A percentile compares a stretch with the other conserved stretches of the same genome.
These are phyloP conservation scores for Hsuehochloa calcarea DNA, from an alignment of 176 grass and related monocot species.

Conservation along the genomic window DNA sequence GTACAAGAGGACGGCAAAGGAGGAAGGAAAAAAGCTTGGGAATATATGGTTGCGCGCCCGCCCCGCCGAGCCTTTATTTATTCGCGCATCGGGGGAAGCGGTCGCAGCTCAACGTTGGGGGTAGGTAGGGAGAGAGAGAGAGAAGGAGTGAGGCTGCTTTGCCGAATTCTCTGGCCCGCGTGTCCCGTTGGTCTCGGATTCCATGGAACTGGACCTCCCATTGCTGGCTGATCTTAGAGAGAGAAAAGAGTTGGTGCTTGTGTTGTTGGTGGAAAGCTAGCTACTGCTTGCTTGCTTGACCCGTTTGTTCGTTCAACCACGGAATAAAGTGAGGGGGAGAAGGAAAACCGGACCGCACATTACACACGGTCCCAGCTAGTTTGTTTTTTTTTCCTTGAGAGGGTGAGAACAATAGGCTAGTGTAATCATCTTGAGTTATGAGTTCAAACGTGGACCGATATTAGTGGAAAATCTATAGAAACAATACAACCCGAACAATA, in stretches of 20 bases:
- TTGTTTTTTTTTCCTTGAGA: not conserved
- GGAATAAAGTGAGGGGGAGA: not conserved
- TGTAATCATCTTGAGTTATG: too few relatives aligned
- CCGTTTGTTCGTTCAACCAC: not conserved
- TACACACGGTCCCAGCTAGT: not conserved
- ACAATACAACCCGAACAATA: too few relatives aligned
- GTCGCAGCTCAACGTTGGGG: not conserved
- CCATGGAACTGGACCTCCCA: constrained; percentile 19
- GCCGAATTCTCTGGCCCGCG: not conserved
- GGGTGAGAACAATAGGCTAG: too few relatives aligned
- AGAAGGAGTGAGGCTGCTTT: not conserved
- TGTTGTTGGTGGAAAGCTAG: not conserved
- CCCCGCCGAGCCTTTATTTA: not conserved
- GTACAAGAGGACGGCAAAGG: not conserved
- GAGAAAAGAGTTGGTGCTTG: not conserved
- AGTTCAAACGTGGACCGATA: too few relatives aligned
- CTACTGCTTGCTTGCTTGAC: not conserved
- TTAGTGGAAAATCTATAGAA: too few relatives aligned
- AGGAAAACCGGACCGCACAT: not conserved
- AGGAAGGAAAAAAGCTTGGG: not conserved
- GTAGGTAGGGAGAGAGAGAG: not conserved
- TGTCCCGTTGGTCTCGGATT: not conserved
- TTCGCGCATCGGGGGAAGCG: not conserved
- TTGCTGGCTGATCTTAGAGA: not conserved
- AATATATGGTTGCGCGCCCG: constrained; percentile 22